Evolutionary conservation across 2,329 filamentous ascomycete genomes (phyloP), one percentile per base, ranked within the genome.

Genomic region (Phaeosphaeriaceae sp.): DNA sequence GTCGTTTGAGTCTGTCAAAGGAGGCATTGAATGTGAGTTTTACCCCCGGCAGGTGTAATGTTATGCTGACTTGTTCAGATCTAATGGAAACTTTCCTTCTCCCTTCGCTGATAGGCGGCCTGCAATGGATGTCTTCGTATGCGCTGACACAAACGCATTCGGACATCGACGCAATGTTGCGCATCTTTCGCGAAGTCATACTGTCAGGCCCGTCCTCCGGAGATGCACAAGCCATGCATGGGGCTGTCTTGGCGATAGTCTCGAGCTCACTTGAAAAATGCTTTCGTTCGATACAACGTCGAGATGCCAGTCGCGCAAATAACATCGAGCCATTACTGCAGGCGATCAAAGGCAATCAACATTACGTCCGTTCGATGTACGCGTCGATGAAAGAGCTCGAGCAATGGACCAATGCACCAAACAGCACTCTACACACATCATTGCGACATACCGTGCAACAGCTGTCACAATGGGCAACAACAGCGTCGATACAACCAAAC

Each of bases 81-180:
- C 82, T 95, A 11, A 87, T 93, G 2, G 91, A 93, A 64, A 91
- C 91, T 0, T 93, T 93, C 62, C 79, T 95, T 1, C 79, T 94
- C n/a, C 91, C 92, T 0, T 91, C 91, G 0, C 82, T 95, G 0
- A 86, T 94, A 1, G 87, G 89, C 5, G 91, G 89, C 0, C 84
- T 94, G 15, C 83, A 84, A 2, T 94, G 90, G 81, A 83, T 95
- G 58, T 84, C 88, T 1, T 86, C 88, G 54, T 87, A 91, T 65
- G 85, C 92, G 3, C 89, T 89, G 82, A 83, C 88, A 51, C 85
- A 89, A 57, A 85, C 86, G 15, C 76, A 81, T 54, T 83, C 84
- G 17, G 88, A 91, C 66, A 85, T 90, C 57, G 87, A 88, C 66
- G 85, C 90, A 3, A 82, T 91, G 19, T 83, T 94, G 58, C 88